Base-by-base conservation (phyloP, 345 rosid genomes). In the Dovyalis caffra region DNA sequence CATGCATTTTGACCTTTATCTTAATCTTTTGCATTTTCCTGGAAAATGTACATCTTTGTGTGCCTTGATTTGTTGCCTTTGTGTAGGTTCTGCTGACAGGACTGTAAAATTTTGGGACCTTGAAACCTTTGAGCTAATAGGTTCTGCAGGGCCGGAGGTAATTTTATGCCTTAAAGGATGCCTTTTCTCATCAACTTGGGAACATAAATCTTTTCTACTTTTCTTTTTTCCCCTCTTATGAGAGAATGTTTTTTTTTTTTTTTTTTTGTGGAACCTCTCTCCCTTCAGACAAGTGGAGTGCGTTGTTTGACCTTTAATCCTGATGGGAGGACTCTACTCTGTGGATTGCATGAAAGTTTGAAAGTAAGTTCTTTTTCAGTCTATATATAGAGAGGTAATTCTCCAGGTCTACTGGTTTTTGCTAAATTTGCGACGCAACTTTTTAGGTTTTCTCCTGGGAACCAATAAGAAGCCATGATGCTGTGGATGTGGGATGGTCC, bases 401-500 rank as follows among this genome's bases (percentile, higher is more conserved):
- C 33, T 65, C 69, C 16, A 34, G 68, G 58, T 68, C 69, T 72
- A 66, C 72, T 71, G 20, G 71, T 60, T 82, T 69, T 57, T 28
- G 29, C 61, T 77, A 71, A 10, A 33, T 45, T 73, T 60, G 53
- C 61, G 15, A 68, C 69, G n/a, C 45, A 73, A 37, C 83, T 71
- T 78, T 40, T 45, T 75, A 95, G 99, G 92, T 93, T 76, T 87
- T 91, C 84, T 91, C 99, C 0, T 95, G 99, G 99, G 99, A 95
- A 82, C 99, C 99, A 29, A 87, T 93, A 75, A 78, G 89, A 80
- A 89, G 97, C 78, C 96, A 93, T 79, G 95, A 91, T 80, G 78
- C 87, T 38, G 97, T 93, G 81, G 99, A 95, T 85, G 98, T 95
- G 84, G 99, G 99, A 80, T 95, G 99, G 99, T 93, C 99, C 74